These are phyloP conservation scores for Brassica nigra DNA, from an alignment of 345 rosid genomes.

Conservation along the genomic window DNA sequence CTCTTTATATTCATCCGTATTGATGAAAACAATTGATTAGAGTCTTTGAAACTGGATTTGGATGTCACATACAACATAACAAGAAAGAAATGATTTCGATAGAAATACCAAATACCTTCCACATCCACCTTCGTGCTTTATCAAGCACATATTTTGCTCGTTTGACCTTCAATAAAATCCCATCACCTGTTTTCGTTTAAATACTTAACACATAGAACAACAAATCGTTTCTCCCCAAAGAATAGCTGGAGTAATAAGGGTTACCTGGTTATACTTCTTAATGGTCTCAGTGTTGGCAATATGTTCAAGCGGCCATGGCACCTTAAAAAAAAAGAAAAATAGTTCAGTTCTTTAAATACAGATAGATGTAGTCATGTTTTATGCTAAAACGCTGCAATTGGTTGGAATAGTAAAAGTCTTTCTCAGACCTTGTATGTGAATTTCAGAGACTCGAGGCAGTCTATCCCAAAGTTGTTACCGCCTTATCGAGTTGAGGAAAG, in stretches of 20 bases:
- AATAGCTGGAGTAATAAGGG: constrained; percentile 29
- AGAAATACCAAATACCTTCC: constrained; percentile 73
- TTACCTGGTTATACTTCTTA: constrained; percentile 93
- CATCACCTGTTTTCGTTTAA: constrained; percentile 71
- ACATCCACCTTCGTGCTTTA: constrained; percentile 98
- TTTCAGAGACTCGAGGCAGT: constrained; percentile 74
- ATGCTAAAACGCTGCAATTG: constrained; percentile 17
- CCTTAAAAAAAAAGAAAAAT: constrained; percentile 53
- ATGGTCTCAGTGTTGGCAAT: constrained; percentile 85
- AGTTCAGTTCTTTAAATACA: constrained; percentile 6
- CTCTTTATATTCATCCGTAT: background rate
- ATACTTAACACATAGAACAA: constrained; percentile 23
- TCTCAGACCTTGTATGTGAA: constrained; percentile 77
- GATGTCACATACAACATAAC: constrained; percentile 12
- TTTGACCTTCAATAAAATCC: constrained; percentile 92
- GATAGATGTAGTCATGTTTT: constrained; percentile 10
- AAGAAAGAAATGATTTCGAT: background rate
- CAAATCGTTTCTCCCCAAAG: constrained; percentile 10
- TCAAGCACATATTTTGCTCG: constrained; percentile 95
- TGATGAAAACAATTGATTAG: constrained; percentile 4
- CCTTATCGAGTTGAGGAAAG: constrained; percentile 53
- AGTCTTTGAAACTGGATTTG: constrained; percentile 10
- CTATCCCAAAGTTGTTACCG: constrained; percentile 63
- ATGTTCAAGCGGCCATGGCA: constrained; percentile 98
- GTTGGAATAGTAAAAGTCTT: constrained; percentile 25